Evolutionary conservation across 2,329 filamentous ascomycete genomes (phyloP).

Genomic region (Penicillium paneum): DNA sequence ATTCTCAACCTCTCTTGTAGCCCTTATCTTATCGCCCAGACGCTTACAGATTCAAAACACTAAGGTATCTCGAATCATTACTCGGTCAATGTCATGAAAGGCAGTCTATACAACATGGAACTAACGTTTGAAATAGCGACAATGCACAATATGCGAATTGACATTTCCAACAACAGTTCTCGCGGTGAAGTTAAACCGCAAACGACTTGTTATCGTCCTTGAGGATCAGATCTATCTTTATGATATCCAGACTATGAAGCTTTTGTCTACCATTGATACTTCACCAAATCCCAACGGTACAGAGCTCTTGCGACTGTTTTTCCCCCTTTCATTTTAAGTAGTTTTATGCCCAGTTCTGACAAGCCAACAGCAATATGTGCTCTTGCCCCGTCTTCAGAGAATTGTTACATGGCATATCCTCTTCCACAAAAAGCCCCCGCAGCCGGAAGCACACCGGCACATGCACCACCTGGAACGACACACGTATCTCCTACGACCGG

Average conservation of each 20-base stretch:
- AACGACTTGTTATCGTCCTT: conserved; percentile 85
- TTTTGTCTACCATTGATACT: conserved; percentile 87
- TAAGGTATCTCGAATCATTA: conserved; percentile 60
- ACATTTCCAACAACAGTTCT: conserved; percentile 97
- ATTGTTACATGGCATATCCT: conserved; percentile 93
- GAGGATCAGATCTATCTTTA: conserved; percentile 98
- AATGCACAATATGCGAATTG: conserved; percentile 93
- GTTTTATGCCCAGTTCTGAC: conserved; percentile 13
- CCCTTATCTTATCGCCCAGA: conserved; percentile 84
- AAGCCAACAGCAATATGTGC: conserved; percentile 70
- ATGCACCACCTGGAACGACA: conserved; percentile 72
- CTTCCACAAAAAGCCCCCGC: conserved; percentile 65
- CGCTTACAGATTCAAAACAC: conserved; percentile 96
- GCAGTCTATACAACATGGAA: conserved; percentile 6
- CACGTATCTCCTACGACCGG: conserved; percentile 83
- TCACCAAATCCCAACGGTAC: conserved; percentile 81
- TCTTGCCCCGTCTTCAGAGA: conserved; percentile 88
- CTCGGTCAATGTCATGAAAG: background rate
- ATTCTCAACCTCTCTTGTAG: conserved; percentile 95
- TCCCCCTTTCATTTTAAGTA: background rate
- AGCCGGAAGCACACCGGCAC: conserved; percentile 62
- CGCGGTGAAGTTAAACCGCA: conserved; percentile 89
- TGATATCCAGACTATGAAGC: conserved; percentile 97
- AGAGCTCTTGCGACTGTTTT: conserved; percentile 4
- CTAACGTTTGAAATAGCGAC: conserved; percentile 45